Evolutionary conservation across 2,329 filamentous ascomycete species (phyloP), one percentile per base, ranked within the genome.

Genomic region (Colletotrichum coccodes): DNA sequence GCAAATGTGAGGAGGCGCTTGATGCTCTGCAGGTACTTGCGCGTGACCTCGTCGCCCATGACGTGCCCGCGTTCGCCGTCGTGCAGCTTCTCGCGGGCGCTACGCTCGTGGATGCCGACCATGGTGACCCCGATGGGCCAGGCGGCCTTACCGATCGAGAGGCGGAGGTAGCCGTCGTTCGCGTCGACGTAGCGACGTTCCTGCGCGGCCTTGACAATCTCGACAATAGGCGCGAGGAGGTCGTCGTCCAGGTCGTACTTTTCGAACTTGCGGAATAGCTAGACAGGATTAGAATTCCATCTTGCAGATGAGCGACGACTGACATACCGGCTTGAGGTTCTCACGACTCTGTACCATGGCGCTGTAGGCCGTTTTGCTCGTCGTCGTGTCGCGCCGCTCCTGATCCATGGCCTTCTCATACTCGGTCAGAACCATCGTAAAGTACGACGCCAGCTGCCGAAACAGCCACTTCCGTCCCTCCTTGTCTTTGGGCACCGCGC

Each of bases 121-220:
- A 98, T 99, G 79, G 96, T 99, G 44, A 99, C 96, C 81, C 96
- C 96, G 76, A 99, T 99, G 28, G 96, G 96, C 96, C 96, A 99
- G 18, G 96, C 96, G 73, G 94, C 95, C 83, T 97, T 97, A 72
- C 94, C 94, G 76, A 99, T 99, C 78, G 94, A 97, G 62, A 99
- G 85, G 60, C 94, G 88, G 70, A 99, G 84, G 79, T 99, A 99
- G 0, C 94, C 95, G 78, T 99, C 94, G 78, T 98, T 98, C 38
- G 96, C 96, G 81, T 98, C 93, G 53, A 99, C 95, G 77, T 99
- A 99, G 71, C 94, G 90, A 68, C 94, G 89, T 77, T 94, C 91
- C 81, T 99, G 96, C 4, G 95, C 94, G 30, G 94, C 93, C 75
- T 93, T 88, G 34, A 98, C 95, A 73, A 99, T 98, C 80, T 98